A percentile compares a stretch with the other conserved stretches of the same genome.
Evolutionary conservation across 2,329 filamentous ascomycete species (phyloP).

Genomic region (Xylaria sp.): DNA sequence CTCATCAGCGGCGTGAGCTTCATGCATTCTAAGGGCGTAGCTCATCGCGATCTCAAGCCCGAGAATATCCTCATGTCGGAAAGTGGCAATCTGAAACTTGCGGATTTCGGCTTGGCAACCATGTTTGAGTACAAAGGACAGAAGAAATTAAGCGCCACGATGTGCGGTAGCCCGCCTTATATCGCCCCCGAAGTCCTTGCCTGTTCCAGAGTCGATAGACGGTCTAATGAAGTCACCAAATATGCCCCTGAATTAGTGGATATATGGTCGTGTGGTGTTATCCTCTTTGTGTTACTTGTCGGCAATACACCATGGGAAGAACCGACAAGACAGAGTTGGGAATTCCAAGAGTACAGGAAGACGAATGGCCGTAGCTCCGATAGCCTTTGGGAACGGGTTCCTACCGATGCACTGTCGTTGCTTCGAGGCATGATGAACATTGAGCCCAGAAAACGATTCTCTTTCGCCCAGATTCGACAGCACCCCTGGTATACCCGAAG

Average conservation of each 20-base stretch:
- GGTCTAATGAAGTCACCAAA: slow-evolving; percentile 62
- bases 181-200: slow-evolving; percentile 91
- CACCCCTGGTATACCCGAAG: slow-evolving; percentile 94
- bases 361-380: slow-evolving; percentile 85
- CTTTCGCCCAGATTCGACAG: slow-evolving; percentile 84
- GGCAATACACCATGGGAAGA: slow-evolving; percentile 99
- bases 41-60: slow-evolving; percentile 90
- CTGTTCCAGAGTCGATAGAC: slow-evolving; percentile 61
- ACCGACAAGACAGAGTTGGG: slow-evolving; percentile 85
- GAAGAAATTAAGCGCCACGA: slow-evolving; percentile 83
- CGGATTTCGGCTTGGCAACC: slow-evolving; percentile 95
- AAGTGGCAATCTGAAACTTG: slow-evolving; percentile 89
- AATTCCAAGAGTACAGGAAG: slow-evolving; percentile 87
- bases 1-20: slow-evolving; percentile 90
- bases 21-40: slow-evolving; percentile 96
- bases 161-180: slow-evolving; percentile 96
- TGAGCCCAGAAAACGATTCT: slow-evolving; percentile 79
- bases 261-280: slow-evolving; percentile 97
- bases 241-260: slow-evolving; percentile 86
- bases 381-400: slow-evolving; percentile 84
- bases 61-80: slow-evolving; percentile 93
- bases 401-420: slow-evolving; percentile 78
- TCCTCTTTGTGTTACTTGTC: slow-evolving; percentile 94
- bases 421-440: slow-evolving; percentile 94
- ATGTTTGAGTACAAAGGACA: slow-evolving; percentile 91